Evolutionary conservation across 2,329 filamentous ascomycete species (phyloP), one percentile per base, ranked within the genome.

Genomic region (Sphaerulina populicola): DNA sequence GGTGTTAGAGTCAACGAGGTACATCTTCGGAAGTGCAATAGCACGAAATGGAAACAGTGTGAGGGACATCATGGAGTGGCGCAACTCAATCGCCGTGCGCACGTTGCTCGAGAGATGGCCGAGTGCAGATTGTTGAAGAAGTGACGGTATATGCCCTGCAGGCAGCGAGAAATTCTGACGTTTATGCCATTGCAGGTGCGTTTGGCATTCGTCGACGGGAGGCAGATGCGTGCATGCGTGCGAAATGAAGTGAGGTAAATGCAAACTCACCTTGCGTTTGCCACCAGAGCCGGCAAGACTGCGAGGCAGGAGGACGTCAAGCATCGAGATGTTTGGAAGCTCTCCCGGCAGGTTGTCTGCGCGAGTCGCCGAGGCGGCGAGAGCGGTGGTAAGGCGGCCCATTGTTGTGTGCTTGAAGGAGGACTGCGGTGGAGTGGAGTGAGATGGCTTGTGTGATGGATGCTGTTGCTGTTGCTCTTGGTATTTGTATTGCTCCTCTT

Each of bases 261-360:
- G 21, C 35, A 29, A 21, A 56, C 55, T 54, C 49, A 61, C 56
- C 46, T 61, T 53, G 38, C 48, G 31, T 30, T n/a, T 49, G 49
- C 42, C 56, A 43, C 45, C 23, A 21, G 54, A 49, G 12, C 41
- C 42, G 15, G 33, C 36, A 14, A 46, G 36, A 11, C 46, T 44
- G 21, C 54, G 44, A 11, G 64, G 63, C 9, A 66, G 53, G 8
- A 66, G 53, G n/a, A 61, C 60, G 44, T 66, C 64, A n/a, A 63
- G 53, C 14, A 65, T 23, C 2, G 64, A 66, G n/a, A 66, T 49
- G 15, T 49, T 55, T 3, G 64, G 64, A 0, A 65, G 54, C 11
- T 52, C 49, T 18, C 56, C 44, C 5, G 59, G 62, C 8, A 66
- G 52, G 44, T 64, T 65, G 49, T 61, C 58, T 29, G 61, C 60